A percentile compares a stretch with the other conserved stretches of the same genome.
These are phyloP conservation scores for Penicillium polonicum DNA, from an alignment of 2,329 filamentous ascomycete genomes.

Conservation along the genomic window DNA sequence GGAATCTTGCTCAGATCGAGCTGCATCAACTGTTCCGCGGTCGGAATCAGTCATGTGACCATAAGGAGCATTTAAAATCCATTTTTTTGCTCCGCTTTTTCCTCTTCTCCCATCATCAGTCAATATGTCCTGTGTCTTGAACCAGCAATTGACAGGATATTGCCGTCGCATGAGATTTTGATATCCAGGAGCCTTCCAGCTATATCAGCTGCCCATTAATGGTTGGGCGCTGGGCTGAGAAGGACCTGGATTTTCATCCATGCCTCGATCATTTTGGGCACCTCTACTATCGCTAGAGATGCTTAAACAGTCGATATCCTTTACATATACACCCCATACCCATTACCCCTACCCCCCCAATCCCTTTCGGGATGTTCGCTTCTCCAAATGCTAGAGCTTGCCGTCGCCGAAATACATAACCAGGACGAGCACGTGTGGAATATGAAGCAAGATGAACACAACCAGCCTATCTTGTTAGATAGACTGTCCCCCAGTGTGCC, in stretches of 20 bases:
- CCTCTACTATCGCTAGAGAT: neutral
- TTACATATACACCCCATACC: neutral
- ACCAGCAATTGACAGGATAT: neutral
- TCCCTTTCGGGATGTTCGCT: slow-evolving; percentile 31
- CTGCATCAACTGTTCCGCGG: slow-evolving; percentile 4
- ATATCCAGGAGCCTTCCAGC: neutral
- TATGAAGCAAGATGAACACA: slow-evolving; percentile 55
- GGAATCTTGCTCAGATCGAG: neutral
- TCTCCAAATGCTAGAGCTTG: slow-evolving; percentile 58
- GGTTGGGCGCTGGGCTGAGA: slow-evolving; percentile 10
- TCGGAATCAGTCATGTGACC: slow-evolving; percentile 16
- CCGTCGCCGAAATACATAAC: slow-evolving; percentile 48
- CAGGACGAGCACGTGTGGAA: slow-evolving; percentile 58
- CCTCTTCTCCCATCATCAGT: slow-evolving; percentile 1
- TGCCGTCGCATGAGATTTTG: neutral
- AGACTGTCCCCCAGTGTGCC: slow-evolving; percentile 39
- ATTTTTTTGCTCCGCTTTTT: neutral
- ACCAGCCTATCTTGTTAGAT: slow-evolving; percentile 25
- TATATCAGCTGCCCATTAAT: slow-evolving; percentile 17
- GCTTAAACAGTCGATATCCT: neutral
- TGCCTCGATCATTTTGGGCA: neutral
- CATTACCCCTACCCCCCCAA: neutral
- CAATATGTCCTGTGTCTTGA: neutral
- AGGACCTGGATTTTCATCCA: neutral
- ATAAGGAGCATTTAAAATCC: slow-evolving; percentile 15